phyloP scores from a whole-genome alignment of 2,329 filamentous ascomycete species.

The Aspergillus sp. region DNA sequence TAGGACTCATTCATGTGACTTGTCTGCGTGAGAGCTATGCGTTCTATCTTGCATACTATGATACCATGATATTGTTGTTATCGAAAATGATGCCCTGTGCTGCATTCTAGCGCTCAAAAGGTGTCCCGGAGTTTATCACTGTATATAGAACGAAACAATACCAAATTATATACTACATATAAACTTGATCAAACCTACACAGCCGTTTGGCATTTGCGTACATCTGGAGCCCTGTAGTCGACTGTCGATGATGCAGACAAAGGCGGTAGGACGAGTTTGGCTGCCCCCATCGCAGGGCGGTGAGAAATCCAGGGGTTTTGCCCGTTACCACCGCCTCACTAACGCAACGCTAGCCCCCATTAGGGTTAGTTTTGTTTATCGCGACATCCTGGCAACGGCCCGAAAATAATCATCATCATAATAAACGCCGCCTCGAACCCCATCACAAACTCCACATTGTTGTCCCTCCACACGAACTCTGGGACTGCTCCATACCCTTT shows the following conservation, averaged over 20 bases:
- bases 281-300: slow-evolving; percentile 12
- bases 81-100: background rate
- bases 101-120: slow-evolving; percentile 1
- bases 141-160: background rate
- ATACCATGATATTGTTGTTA: background rate
- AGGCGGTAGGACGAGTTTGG: background rate
- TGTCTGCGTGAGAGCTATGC: background rate
- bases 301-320: slow-evolving; percentile 13
- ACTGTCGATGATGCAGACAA: no score
- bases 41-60: background rate
- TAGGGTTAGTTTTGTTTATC: slow-evolving; percentile 37
- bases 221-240: no score
- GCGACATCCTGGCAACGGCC: slow-evolving; percentile 27
- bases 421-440: slow-evolving; percentile 20
- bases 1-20: background rate
- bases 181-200: no score
- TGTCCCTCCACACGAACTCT: background rate
- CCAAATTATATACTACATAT: no score
- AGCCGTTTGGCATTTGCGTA: no score
- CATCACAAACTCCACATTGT: background rate
- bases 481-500: background rate
- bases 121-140: slow-evolving; percentile 5
- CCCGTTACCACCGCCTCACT: slow-evolving; percentile 13
- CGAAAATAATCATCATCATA: slow-evolving; percentile 26
- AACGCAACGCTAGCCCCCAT: slow-evolving; percentile 15